Percentiles rank a stretch among this genome's conserved stretches.
Evolutionary conservation across 2,329 filamentous ascomycete genomes (phyloP).

Genomic region (Epicoccum nigrum): DNA sequence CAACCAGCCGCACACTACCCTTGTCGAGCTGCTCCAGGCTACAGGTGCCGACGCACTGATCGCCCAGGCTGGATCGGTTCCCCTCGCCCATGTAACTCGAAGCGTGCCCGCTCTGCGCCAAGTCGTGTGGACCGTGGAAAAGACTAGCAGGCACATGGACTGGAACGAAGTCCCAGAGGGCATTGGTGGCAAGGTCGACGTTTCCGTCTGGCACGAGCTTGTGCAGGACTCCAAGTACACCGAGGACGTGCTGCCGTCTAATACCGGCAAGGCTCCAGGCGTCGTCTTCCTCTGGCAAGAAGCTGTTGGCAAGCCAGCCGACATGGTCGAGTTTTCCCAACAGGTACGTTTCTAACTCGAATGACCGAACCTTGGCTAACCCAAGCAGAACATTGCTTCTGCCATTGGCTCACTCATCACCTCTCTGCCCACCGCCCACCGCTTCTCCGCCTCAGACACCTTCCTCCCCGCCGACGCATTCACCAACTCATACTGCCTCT

Average conservation of each 20-base stretch:
- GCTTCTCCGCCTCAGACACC: constrained; percentile 75
- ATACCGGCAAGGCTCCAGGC: constrained; percentile 59
- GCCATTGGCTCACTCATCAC: constrained; percentile 79
- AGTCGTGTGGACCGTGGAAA: constrained; percentile 90
- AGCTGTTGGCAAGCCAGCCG: constrained; percentile 55
- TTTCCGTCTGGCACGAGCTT: constrained; percentile 93
- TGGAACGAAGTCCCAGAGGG: constrained; percentile 89
- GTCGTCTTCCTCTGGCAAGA: constrained; percentile 71
- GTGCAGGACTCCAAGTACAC: constrained; percentile 67
- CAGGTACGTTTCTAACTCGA: constrained; percentile 49
- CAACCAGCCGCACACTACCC: constrained; percentile 70
- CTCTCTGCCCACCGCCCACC: constrained; percentile 75
- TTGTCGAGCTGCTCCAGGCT: constrained; percentile 74
- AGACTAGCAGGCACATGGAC: constrained; percentile 89
- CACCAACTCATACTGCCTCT: constrained; percentile 77
- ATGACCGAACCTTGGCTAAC: constrained; percentile 16
- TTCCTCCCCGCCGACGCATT: constrained; percentile 86
- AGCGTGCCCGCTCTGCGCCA: constrained; percentile 73
- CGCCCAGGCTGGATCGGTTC: constrained; percentile 83
- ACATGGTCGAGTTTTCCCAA: constrained; percentile 83
- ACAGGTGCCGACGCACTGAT: constrained; percentile 82
- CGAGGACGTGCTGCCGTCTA: constrained; percentile 67
- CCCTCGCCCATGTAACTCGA: constrained; percentile 74
- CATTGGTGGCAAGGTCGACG: constrained; percentile 74
- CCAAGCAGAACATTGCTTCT: constrained; percentile 77